Evolutionary conservation across 352 stramenopile species (phyloP), one percentile per base, ranked within the genome.

Genomic region (Globisporangium yorkense): DNA sequence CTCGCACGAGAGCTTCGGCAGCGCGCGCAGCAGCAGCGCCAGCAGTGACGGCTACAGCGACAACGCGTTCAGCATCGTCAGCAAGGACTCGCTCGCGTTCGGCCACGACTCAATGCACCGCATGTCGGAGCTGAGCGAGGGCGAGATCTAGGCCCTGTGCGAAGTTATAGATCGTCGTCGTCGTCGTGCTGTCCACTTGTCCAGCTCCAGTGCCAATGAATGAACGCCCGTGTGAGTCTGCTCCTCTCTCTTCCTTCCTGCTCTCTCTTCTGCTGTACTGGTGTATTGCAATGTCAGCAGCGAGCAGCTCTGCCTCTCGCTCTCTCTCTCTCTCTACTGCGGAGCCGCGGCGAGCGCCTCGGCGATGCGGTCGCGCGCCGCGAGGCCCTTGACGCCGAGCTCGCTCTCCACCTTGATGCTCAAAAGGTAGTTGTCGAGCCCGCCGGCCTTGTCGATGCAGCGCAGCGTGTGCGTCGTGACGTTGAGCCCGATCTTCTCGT

Each of bases 401-500:
- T 89, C 77, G 50, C 66, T 81, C 59, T 96, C 79, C 63, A 92
- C 74, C 63, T 89, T 96, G 65, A 93, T 84, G 62, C 80, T 90
- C 63, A 98, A 66, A 35, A 98, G 74, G 74, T 98, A 98, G 68
- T 97, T 95, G 75, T 98, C 94, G 59, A 98, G 76, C 7, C 92
- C 92, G 41, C 94, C 94, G 35, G 67, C 73, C 72, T 97, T 97
- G 78, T 98, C 94, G 61, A 98, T 91, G 54, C 81, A 96, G 12
- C 92, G 82, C 64, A 98, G 66, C 37, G 94, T 94, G 65, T 91
- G 81, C 8, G 94, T 86, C 47, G 94, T 98, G 33, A 98, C 72
- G 69, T 98, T 96, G 48, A 98, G 94, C 5, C 67, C 74, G 43
- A 98, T 74, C 77, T 95, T 97, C 74, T 97, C 89, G 69, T 97